Base-by-base conservation (phyloP, 202 grass and related monocot genomes). In the Alloteropsis angusta region DNA sequence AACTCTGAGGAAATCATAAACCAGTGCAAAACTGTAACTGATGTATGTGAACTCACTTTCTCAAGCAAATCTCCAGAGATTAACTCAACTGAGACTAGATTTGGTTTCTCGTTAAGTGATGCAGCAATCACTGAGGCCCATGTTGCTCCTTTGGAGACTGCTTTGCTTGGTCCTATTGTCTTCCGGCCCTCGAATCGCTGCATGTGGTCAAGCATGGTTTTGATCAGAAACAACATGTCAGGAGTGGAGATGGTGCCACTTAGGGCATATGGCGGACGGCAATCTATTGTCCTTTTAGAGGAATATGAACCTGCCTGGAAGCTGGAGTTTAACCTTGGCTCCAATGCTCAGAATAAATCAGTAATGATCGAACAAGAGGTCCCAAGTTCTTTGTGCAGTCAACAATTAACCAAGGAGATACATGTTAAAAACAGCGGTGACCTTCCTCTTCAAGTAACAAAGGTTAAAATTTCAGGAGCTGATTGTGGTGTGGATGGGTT, bases 361-460 rank as follows among this genome's bases (percentile, higher is more conserved):
- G 68, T 83, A 26, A 35, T 81, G 22, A 65, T 73, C 7, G 62
- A 89, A 63, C 65, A 71, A 37, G 79, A 87, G 66, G 78, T 49
- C 52, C 62, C 41, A 18, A 83, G 70, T 25, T 68, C 86, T 79
- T 84, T 83, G 11, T 98, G 95, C 71, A 78, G 70, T 57, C 84
- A 90, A 65, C 71, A 50, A 30, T 56, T 98, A 61, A 93, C 81
- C 65, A 98, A 98, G 70, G 89, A 93, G 68, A 84, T 98, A 89
- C 76, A 82, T 85, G 92, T 91, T 4, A 98, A 98, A 89, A 98
- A 98, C 62, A 98, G 67, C 5, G 95, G 95, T 4, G 95, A 98
- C 63, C 84, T 98, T 75, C 92, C 92, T 78, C 85, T 98, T 65
- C 62, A 69, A 76, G 87, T 98, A 37, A 89, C 85, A 53, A 95